Percentiles rank a stretch among this genome's conserved stretches.
Conservation (phyloP, 2,329 filamentous ascomycete species). For the Calonectria fujianensis region DNA sequence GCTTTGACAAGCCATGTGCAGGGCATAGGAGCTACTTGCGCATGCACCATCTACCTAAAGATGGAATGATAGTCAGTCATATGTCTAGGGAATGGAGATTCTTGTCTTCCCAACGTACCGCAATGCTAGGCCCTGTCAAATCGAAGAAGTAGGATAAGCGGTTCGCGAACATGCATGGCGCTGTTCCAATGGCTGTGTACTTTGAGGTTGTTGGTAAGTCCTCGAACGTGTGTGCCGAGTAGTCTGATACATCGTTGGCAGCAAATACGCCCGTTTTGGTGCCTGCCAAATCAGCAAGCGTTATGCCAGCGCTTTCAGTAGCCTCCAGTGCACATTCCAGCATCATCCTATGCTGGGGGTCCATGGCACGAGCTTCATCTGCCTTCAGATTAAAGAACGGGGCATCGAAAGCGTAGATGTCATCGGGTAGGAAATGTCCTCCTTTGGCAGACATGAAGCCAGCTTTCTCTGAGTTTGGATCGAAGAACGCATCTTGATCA, state of each 20-base stretch:
- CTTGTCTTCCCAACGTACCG: slow-evolving; percentile 34
- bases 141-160: slow-evolving; percentile 63
- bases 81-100: slow-evolving; percentile 10
- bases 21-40: slow-evolving; percentile 55
- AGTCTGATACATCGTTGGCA: slow-evolving; percentile 62
- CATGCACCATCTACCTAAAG: slow-evolving; percentile 57
- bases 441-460: slow-evolving; percentile 37
- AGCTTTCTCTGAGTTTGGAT: slow-evolving; percentile 51
- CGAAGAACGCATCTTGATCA: slow-evolving; percentile 62
- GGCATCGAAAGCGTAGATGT: slow-evolving; percentile 50
- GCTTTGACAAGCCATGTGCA: slow-evolving; percentile 56
- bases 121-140: slow-evolving; percentile 58
- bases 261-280: slow-evolving; percentile 55
- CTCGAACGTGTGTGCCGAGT: slow-evolving; percentile 69
- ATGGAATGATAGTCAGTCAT: slow-evolving; percentile 8
- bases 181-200: slow-evolving; percentile 53
- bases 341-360: slow-evolving; percentile 51
- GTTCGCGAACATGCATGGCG: slow-evolving; percentile 61
- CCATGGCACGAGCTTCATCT: slow-evolving; percentile 54
- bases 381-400: slow-evolving; percentile 51
- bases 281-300: slow-evolving; percentile 52
- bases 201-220: slow-evolving; percentile 37
- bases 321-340: slow-evolving; percentile 50
- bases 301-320: slow-evolving; percentile 56
- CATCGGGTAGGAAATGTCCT: slow-evolving; percentile 51